phyloP scores from a whole-genome alignment of 2,329 filamentous ascomycete species.

The Simplicillium aogashimaense region DNA sequence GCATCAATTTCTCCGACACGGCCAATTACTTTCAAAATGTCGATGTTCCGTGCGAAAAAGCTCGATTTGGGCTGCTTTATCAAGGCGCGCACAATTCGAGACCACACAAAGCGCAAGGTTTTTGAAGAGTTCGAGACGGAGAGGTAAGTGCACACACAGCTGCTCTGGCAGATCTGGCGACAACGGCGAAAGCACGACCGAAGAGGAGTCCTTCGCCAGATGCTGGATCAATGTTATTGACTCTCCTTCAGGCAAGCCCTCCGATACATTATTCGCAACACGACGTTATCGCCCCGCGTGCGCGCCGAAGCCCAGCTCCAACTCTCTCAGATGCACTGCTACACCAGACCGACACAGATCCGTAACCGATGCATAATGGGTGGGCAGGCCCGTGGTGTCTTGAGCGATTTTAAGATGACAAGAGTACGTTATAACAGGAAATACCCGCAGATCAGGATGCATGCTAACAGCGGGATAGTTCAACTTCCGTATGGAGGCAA shows the following conservation, averaged over 20 bases:
- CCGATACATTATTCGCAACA: constrained; percentile 89
- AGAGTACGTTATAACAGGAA: constrained; percentile 51
- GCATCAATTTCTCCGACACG: not conserved
- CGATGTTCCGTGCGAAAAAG: constrained; percentile 82
- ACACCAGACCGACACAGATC: constrained; percentile 89
- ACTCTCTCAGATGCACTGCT: constrained; percentile 89
- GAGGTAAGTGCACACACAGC: constrained; percentile 52
- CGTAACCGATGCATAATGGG: constrained; percentile 87
- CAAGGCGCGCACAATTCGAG: constrained; percentile 79
- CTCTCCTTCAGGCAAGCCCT: constrained; percentile 66
- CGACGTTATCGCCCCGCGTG: constrained; percentile 67
- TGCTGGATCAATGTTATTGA: constrained; percentile 1
- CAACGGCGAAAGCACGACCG: not conserved
- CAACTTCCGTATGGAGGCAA: constrained; percentile 84
- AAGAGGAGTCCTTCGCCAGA: not conserved
- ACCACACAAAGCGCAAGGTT: constrained; percentile 93
- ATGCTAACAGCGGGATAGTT: constrained; percentile 43
- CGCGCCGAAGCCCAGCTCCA: constrained; percentile 90
- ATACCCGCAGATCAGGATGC: no score
- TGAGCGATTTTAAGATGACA: constrained; percentile 85
- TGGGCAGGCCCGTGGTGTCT: constrained; percentile 82
- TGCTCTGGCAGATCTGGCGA: not conserved
- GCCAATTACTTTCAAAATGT: constrained; percentile 44
- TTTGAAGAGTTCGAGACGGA: constrained; percentile 81
- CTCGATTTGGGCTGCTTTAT: constrained; percentile 81